Base-by-base conservation (phyloP, 176 grass and related monocot genomes). In the Oryza meyeriana region DNA sequence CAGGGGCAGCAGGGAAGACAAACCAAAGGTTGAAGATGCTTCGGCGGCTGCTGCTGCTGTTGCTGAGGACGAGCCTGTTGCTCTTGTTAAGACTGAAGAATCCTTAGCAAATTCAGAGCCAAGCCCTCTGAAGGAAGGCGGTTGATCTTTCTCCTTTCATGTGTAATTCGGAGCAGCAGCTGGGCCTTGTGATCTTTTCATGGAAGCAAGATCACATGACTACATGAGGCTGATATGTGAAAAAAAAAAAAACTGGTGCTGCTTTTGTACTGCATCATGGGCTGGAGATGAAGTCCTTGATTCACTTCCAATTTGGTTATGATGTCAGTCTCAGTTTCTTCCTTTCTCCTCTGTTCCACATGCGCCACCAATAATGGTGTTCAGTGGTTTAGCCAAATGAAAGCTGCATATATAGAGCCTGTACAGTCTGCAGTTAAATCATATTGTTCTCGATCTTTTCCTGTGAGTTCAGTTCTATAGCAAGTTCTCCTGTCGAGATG, bases 71-170 rank as follows among this genome's bases (percentile, higher is more conserved):
- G 12, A 40, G 10, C 41, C 57, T 47, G 58, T 40, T 81, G 59
- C 50, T 38, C 62, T 76, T 78, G 61, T 74, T 64, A 48, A 79
- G 40, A 47, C 45, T 55, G 84, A 84, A 85, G 89, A 82, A 81
- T 58, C 40, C 24, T 41, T 4, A 31, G 69, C 45, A 36, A 75
- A 76, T 39, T 36, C 31, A 52, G 61, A 82, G 58, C 36, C 1
- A 61, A 57, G 26, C 22, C 66, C 41, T 33, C 24, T 0, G 25
- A 74, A 76, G 76, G 57, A 72, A 86, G 62, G 68, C 6, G 18
- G 30, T 5, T 79, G 57, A 55, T 74, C 35, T 22, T 31, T 64
- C 30, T 6, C 47, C 27, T 36, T 72, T 20, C 27, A 44, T 31
- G 29, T 77, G 30, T 79, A 33, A 64, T 39, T 32, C 30, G 10